Evolutionary conservation across 78 protist genomes (phyloP), one percentile per base, ranked within the genome.

Genomic region (Dictyostelium purpureum): DNA sequence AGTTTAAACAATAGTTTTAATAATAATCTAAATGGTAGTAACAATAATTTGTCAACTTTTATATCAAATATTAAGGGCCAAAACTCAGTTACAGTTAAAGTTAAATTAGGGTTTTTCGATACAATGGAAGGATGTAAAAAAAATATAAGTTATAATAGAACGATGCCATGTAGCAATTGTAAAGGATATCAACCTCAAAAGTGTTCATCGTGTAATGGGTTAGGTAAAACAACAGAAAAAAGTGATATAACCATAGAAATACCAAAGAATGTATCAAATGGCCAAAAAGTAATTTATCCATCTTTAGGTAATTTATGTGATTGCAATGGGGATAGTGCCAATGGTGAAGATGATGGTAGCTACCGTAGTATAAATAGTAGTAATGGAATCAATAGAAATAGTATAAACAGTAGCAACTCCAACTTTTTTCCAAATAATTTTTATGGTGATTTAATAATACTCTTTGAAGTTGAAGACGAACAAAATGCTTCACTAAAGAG

Each of bases 381-480:
- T 26, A 47, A 71, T 43, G 28, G 12, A 47, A 26, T 18, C 26
- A 71, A 45, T 43, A 71, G 26, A 47, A 47, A 47, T 71, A 71
- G 12, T 73, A 0, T 0, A 49, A 49, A 45, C 47, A 73, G 31
- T 45, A 14, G 28, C 9, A n/a, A 59, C 3, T n/a, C n/a, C n/a
- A n/a, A n/a, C n/a, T n/a, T n/a, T n/a, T n/a, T n/a, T n/a, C n/a
- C 14, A 28, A 26, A 24, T 59, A 31, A 28, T 59, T 31, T n/a
- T n/a, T 59, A 65, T 54, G 94, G 94, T 57, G 94, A 89, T 38
- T 47, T 89, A 21, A 77, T 77, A 16, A 11, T 89, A 14, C 18
- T 45, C 10, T 89, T 89, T 28, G 54, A 77, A 43, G 94, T 89
- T 24, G 57, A 42, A 12, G 90, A 82, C n/a, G 37, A 57, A 38